Conservation (phyloP, 75 land plant genomes). For the Larix kaempferi region DNA sequence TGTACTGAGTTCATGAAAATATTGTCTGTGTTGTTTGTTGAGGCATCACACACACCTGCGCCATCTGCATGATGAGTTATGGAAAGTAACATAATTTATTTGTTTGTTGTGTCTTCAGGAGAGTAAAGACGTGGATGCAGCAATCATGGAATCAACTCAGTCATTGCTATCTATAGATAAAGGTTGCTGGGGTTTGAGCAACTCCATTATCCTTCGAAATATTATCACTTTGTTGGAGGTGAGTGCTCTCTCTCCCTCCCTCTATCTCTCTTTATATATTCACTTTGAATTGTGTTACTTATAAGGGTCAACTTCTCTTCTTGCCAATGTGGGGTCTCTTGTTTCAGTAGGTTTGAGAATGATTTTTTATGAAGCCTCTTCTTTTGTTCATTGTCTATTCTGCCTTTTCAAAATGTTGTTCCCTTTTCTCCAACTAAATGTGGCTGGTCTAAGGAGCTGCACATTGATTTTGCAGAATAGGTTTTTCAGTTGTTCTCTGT, state of each 20-base stretch:
- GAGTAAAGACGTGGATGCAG: slow-evolving; percentile 8
- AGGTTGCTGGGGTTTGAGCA: slow-evolving; percentile 6
- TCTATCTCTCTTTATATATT: background rate
- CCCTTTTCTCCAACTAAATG: background rate
- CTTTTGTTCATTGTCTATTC: background rate
- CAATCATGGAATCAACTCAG: slow-evolving; percentile 24
- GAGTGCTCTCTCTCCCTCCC: background rate
- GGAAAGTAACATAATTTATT: background rate
- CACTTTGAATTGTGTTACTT: background rate
- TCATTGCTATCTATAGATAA: slow-evolving; percentile 14
- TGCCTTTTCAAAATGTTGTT: background rate
- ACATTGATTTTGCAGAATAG: slow-evolving; percentile 25
- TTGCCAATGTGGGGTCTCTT: background rate
- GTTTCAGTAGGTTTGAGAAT: background rate
- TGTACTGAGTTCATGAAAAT: background rate
- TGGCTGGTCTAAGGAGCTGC: background rate
- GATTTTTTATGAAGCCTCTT: background rate
- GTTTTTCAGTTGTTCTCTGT: slow-evolving; percentile 24
- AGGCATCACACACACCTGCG: too few species aligned
- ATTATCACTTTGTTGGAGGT: slow-evolving; percentile 23
- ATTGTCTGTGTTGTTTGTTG: background rate
- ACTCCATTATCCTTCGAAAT: slow-evolving; percentile 8
- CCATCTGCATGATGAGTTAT: too few species aligned
- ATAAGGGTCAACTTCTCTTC: background rate
- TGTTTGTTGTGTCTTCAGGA: slow-evolving; percentile 12